Base-by-base conservation (phyloP, 2,329 filamentous ascomycete genomes). In the Penicillium sp. region DNA sequence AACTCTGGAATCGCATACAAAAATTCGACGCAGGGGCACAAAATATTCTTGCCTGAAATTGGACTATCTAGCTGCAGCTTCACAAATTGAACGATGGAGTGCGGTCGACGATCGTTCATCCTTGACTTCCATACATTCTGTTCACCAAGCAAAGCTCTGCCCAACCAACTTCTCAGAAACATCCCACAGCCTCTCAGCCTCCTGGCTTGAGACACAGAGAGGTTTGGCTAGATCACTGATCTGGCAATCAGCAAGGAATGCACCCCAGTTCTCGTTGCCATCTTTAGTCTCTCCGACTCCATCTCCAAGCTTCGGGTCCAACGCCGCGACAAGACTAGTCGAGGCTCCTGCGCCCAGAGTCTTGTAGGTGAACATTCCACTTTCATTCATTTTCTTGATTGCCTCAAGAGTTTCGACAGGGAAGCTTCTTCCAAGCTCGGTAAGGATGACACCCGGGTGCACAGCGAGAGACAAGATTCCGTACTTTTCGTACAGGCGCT, bases 281-380 rank as follows among this genome's bases (percentile, higher is more conserved):
- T 33, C 6, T 13, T 33, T 33, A 3, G 31, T 12, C 15, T 33
- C 10, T 33, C 31, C 6, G 13, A 13, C 31, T 6, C 31, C 31
- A 33, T 33, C 15, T 15, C 31, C 31, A 13, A 33, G 31, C 13
- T 33, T 33, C 10, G 31, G 31, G 42, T 57, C 60, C 24, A 73
- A 52, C 2, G 66, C 70, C 24, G 70, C 70, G 45, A 59, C 60
- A 5, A 74, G 63, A 24, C 61, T 67, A 18, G 70, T 74, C 12
- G 72, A 31, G 12, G 51, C 51, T 12, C 54, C 54, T 10, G 51
- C 54, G 15, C 45, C 54, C 21, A 52, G 13, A 5, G 48, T 47
- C 9, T 54, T 45, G 16, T 33, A 29, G 8, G 9, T 31, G 16
- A 49, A 47, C n/a, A 50, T 0, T 5, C 52, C 42, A 18, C 31